Evolutionary conservation across 2,329 filamentous ascomycete genomes (phyloP).

Genomic region (Stagonosporopsis rhizophila): DNA sequence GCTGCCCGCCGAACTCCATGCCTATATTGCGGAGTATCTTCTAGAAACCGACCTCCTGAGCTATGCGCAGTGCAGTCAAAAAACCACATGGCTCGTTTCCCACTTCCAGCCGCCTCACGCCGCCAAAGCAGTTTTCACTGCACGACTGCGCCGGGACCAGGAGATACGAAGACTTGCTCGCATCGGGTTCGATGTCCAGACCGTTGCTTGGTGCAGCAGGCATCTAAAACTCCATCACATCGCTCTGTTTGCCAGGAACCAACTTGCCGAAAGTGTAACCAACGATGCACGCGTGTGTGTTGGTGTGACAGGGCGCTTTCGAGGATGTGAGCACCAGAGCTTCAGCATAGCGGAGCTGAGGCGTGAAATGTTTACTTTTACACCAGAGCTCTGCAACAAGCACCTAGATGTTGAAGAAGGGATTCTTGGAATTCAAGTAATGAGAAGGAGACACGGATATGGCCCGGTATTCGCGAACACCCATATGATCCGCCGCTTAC

Average conservation of each 20-base stretch:
- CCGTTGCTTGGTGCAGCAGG: background rate
- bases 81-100: background rate
- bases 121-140: background rate
- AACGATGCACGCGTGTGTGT: background rate
- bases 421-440: background rate
- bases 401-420: background rate
- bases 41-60: background rate
- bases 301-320: background rate
- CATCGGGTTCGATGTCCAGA: background rate
- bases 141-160: background rate
- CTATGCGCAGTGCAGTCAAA: background rate
- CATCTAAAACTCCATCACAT: background rate
- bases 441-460: background rate
- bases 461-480: background rate
- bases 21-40: background rate
- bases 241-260: background rate
- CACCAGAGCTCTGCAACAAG: background rate
- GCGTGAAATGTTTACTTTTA: background rate
- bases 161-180: background rate
- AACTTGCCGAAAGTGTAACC: background rate
- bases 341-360: background rate
- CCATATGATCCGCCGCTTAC: background rate
- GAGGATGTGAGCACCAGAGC: background rate
- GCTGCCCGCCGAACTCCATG: background rate
- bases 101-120: background rate